Evolutionary conservation across 2,329 filamentous ascomycete species (phyloP), one percentile per base, ranked within the genome.

Genomic region (Mycocentrospora acerina): DNA sequence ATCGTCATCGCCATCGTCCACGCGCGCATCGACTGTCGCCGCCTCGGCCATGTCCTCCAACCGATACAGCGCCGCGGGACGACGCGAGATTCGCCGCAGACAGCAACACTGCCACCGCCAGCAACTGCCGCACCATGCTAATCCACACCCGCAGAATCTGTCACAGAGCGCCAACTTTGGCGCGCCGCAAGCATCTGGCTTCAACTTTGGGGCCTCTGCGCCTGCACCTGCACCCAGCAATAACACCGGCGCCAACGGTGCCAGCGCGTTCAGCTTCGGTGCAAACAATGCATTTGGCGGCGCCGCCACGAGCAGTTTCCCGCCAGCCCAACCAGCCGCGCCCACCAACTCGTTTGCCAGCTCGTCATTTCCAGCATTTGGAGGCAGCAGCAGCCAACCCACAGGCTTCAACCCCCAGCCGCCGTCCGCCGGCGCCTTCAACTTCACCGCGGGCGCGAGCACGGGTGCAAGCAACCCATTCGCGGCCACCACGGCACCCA

Each of bases 291-390:
- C 49, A 6, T 57, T 57, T 24, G 54, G 54, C 4, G 45, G 38
- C 17, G 42, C 32, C 46, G 39, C 54, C 7, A 60, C 57, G 5
- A 64, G 35, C 44, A 65, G 59, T 45, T 65, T 65, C 37, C 61
- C 62, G 7, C 58, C 60, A 11, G 51, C 58, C 4, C 59, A 60
- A 35, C 27, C 58, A 3, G 33, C 53, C 1, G 44, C 52, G 12
- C 48, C 60, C 17, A 55, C 35, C 50, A 60, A 49, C 29, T 27
- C 48, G 10, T 64, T 66, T 41, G 41, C 51, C 24, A 60, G 35
- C 37, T 57, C 55, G 11, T 66, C 61, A 1, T 66, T 66, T 28
- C 60, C 60, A 11, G 46, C 58, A 3, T 64, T 66, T 31, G 61
- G 61, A 28, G 55, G 44, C 13, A 42, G 40, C 36, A 51, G 25